These are phyloP conservation scores for Eimeria praecox DNA, from an alignment of 169 alveolate species.

Conservation along the genomic window DNA sequence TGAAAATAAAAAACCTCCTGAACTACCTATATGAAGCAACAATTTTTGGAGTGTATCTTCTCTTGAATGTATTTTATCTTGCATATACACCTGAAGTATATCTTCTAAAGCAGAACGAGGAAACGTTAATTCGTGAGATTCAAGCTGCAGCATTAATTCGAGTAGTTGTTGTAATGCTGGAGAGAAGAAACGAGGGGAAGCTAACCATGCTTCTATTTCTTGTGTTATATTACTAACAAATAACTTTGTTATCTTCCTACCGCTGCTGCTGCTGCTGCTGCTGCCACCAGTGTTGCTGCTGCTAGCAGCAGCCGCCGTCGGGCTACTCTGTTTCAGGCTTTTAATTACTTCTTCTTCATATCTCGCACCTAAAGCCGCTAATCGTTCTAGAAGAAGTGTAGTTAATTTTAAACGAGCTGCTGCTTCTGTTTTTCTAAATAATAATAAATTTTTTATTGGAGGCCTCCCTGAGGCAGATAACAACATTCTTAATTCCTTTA, in stretches of 20 bases:
- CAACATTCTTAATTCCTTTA: neutral
- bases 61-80: neutral
- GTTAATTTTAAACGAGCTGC: neutral
- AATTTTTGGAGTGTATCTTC: neutral
- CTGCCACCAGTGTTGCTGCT: neutral
- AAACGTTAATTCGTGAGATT: neutral
- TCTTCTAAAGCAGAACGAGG: neutral
- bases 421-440: slow-evolving; percentile 8
- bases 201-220: neutral
- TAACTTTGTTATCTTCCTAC: neutral
- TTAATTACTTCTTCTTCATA: neutral
- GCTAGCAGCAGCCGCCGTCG: neutral
- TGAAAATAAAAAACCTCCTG: too few species aligned
- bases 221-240: slow-evolving; percentile 23
- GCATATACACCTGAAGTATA: neutral
- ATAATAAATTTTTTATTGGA: neutral
- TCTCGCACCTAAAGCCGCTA: neutral
- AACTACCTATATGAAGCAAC: too few species aligned
- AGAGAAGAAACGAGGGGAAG: neutral
- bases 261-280: slow-evolving; percentile 10
- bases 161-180: slow-evolving; percentile 26
- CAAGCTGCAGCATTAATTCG: neutral
- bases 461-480: neutral
- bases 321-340: neutral
- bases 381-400: neutral